Conservation (phyloP, 2,329 filamentous ascomycete genomes). For the Aspergillus brunneoviolaceus region DNA sequence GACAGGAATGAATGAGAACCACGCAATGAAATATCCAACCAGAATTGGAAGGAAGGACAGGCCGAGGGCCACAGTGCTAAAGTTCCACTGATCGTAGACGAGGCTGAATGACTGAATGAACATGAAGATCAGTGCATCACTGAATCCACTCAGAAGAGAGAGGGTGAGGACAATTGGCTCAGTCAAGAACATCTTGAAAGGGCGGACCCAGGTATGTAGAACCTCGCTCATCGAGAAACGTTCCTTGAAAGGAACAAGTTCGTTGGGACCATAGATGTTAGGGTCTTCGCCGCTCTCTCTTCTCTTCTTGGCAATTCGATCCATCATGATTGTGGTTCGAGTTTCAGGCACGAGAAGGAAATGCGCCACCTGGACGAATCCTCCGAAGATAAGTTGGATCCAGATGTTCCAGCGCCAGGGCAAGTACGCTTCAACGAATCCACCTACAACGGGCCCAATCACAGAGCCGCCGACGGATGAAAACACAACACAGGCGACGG, state of each 20-base stretch:
- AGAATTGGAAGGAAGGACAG: constrained; percentile 58
- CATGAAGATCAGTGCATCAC: constrained; percentile 66
- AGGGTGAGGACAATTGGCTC: constrained; percentile 65
- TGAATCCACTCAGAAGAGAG: constrained; percentile 63
- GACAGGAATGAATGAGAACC: constrained; percentile 56
- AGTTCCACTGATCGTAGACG: constrained; percentile 61
- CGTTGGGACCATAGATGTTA: constrained; percentile 70
- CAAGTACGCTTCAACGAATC: constrained; percentile 67
- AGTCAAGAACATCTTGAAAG: constrained; percentile 63
- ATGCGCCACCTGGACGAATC: constrained; percentile 65
- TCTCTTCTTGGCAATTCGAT: constrained; percentile 73
- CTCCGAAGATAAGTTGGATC: constrained; percentile 80
- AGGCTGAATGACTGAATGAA: constrained; percentile 63
- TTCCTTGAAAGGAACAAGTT: constrained; percentile 61
- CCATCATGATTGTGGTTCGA: constrained; percentile 72
- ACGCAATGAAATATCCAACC: constrained; percentile 61
- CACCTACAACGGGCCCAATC: constrained; percentile 74
- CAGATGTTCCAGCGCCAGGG: constrained; percentile 77
- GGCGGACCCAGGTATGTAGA: constrained; percentile 57
- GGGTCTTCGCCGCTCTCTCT: constrained; percentile 59
- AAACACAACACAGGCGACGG: constrained; percentile 74
- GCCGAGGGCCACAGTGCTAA: constrained; percentile 50
- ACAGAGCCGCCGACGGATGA: constrained; percentile 77
- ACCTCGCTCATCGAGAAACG: constrained; percentile 61
- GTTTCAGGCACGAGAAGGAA: constrained; percentile 74